Conservation (phyloP, 2,329 filamentous ascomycete genomes). For the Pezicula carpinea region DNA sequence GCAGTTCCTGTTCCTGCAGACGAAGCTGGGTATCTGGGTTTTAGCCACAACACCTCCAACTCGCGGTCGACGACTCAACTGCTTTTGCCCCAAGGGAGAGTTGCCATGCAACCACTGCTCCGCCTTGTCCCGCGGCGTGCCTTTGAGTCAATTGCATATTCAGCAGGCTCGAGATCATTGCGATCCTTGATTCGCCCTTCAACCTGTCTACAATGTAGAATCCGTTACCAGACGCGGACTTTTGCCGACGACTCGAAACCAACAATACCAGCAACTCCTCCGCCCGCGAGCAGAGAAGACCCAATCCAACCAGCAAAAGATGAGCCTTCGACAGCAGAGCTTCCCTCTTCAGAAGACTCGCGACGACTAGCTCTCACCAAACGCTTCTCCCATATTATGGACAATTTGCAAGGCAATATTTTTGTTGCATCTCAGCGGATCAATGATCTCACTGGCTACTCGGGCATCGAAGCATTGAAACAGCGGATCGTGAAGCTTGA, state of each 20-base stretch:
- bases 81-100: conserved; percentile 9
- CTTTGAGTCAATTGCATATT: conserved; percentile 19
- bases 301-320: conserved; percentile 7
- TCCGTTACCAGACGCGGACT: conserved; percentile 31
- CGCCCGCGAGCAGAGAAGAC: conserved; percentile 3
- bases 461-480: conserved; percentile 83
- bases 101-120: conserved; percentile 27
- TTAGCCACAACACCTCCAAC: background rate
- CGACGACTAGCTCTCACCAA: conserved; percentile 39
- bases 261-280: conserved; percentile 1
- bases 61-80: background rate
- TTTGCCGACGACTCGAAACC: conserved; percentile 26
- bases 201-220: conserved; percentile 36
- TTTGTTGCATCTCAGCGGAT: conserved; percentile 82
- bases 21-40: too few relatives aligned
- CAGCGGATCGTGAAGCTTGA: conserved; percentile 68
- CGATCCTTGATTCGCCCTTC: conserved; percentile 25
- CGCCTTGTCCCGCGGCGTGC: conserved; percentile 25
- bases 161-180: conserved; percentile 14
- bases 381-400: conserved; percentile 70
- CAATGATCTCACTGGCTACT: conserved; percentile 93
- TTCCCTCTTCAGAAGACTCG: conserved; percentile 42
- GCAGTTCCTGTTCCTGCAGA: too few relatives aligned
- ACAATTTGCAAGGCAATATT: conserved; percentile 79
- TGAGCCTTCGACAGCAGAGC: conserved; percentile 23